Conservation (phyloP, 192 early-diverging fungal species). For the Coemansia sp. region DNA sequence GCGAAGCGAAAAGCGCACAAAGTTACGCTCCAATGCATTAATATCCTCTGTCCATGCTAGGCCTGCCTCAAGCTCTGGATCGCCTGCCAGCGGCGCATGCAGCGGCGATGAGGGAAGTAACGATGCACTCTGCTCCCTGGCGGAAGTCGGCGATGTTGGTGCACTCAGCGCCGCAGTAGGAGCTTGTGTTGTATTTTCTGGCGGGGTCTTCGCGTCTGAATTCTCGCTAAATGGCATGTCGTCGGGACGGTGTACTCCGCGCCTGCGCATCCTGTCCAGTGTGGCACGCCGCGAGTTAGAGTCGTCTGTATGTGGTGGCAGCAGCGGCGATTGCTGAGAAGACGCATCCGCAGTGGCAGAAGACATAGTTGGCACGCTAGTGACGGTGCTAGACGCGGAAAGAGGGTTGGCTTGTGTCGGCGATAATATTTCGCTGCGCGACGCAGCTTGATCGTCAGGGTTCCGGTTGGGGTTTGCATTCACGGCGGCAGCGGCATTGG, state of each 20-base stretch:
- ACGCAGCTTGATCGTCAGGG: slow-evolving; percentile 1
- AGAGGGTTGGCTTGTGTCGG: background rate
- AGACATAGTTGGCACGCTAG: slow-evolving; percentile 9
- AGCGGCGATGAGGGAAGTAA: slow-evolving; percentile 6
- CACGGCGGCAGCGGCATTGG: slow-evolving; percentile 7
- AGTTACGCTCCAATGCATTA: slow-evolving; percentile 41
- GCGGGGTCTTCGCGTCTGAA: background rate
- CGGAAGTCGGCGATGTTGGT: slow-evolving; percentile 17
- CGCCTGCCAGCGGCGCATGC: slow-evolving; percentile 4
- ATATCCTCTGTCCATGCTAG: slow-evolving; percentile 53
- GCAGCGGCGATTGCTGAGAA: background rate
- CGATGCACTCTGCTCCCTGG: slow-evolving; percentile 6
- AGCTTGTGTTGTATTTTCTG: background rate
- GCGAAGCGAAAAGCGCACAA: slow-evolving; percentile 47
- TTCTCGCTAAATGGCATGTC: slow-evolving; percentile 14
- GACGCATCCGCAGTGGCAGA: slow-evolving; percentile 3
- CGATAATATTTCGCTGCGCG: background rate
- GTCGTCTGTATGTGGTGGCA: background rate
- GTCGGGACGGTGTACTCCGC: slow-evolving; percentile 22
- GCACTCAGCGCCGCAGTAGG: slow-evolving; percentile 1
- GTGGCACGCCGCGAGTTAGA: background rate
- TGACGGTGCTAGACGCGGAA: slow-evolving; percentile 5
- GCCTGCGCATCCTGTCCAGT: slow-evolving; percentile 7
- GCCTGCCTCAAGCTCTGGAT: slow-evolving; percentile 25
- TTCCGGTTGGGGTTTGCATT: slow-evolving; percentile 3